Conservation (phyloP, 495 filamentous ascomycete genomes). For the Barbatosphaeria neglecta region DNA sequence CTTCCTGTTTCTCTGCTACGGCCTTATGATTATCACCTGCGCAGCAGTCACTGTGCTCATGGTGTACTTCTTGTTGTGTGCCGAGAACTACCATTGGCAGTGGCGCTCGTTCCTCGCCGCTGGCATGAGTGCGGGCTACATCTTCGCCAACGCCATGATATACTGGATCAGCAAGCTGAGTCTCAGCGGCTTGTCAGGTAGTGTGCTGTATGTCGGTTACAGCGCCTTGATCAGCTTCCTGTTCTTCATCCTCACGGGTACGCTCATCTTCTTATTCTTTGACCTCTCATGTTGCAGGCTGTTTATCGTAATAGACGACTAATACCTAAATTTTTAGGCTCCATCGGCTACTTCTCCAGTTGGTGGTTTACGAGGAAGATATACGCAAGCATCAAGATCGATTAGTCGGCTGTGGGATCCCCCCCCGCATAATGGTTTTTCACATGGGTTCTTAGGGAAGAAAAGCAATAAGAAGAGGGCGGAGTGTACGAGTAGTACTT, state of each 20-base stretch:
- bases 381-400: constrained; percentile 92
- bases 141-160: constrained; percentile 76
- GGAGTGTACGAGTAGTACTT: too few relatives aligned
- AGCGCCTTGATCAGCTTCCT: constrained; percentile 78
- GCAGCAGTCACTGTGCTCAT: constrained; percentile 85
- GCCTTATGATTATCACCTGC: constrained; percentile 91
- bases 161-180: constrained; percentile 82
- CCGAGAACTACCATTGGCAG: constrained; percentile 98
- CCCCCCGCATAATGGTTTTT: too few relatives aligned
- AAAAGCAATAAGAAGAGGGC: too few relatives aligned
- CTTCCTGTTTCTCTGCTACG: constrained; percentile 95
- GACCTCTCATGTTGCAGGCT: neutral
- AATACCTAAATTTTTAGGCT: constrained; percentile 41
- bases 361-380: constrained; percentile 91
- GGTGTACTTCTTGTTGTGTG: constrained; percentile 88
- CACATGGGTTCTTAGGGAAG: too few relatives aligned
- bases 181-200: constrained; percentile 72
- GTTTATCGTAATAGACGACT: too few relatives aligned
- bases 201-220: constrained; percentile 88
- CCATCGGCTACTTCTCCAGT: constrained; percentile 89
- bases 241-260: constrained; percentile 89
- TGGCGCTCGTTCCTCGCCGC: constrained; percentile 88
- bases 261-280: constrained; percentile 22
- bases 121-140: constrained; percentile 77
- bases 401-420: constrained; percentile 44